Percentiles rank a stretch among this genome's conserved stretches.
Evolutionary conservation across 2,329 filamentous ascomycete species (phyloP).

Genomic region (Colletotrichum shisoi): DNA sequence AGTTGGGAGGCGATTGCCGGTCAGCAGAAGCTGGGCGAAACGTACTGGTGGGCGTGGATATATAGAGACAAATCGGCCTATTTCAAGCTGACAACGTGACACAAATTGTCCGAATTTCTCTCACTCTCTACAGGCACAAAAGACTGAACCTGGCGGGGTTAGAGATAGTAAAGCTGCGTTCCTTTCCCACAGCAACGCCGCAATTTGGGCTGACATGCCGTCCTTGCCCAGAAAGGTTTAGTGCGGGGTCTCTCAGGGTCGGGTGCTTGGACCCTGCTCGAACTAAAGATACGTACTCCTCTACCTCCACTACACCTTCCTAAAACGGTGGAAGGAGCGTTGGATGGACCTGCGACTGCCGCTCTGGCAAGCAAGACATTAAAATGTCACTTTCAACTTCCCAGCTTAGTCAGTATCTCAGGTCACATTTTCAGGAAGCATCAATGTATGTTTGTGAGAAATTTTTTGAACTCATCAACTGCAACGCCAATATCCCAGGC

Average conservation of each 20-base stretch:
- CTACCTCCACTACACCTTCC: no score
- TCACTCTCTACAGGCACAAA: constrained; percentile 4
- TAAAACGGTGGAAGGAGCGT: background rate
- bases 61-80: background rate
- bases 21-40: background rate
- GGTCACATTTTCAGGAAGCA: no score
- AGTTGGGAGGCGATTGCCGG: background rate
- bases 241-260: constrained; percentile 32
- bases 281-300: background rate
- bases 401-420: no score
- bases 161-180: constrained; percentile 25
- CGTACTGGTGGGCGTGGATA: background rate
- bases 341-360: background rate
- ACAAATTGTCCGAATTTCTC: background rate
- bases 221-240: constrained; percentile 25
- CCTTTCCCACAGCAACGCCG: constrained; percentile 9
- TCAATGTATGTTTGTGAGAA: no score
- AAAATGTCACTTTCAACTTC: no score
- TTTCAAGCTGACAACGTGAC: background rate
- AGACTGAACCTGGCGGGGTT: constrained; percentile 27
- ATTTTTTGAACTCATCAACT: no score
- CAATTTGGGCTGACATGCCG: constrained; percentile 29
- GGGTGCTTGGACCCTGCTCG: constrained; percentile 6
- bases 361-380: background rate
- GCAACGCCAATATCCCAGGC: no score